Percentiles rank a stretch among this genome's conserved stretches.
phyloP scores from a whole-genome alignment of 441 rosid genomes.

The Gossypium lobatum region DNA sequence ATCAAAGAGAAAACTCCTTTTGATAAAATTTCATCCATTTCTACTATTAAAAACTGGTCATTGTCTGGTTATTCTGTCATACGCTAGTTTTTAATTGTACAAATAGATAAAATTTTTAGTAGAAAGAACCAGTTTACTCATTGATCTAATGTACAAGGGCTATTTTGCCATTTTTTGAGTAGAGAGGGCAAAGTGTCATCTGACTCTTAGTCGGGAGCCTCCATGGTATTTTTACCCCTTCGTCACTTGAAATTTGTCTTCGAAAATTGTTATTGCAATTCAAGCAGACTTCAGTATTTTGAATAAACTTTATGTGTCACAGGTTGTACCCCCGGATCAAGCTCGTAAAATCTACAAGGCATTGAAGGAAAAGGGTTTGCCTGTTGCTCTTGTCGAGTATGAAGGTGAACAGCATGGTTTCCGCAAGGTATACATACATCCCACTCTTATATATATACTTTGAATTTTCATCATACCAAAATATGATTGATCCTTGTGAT shows the following conservation, averaged over 20 bases:
- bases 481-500: not conserved
- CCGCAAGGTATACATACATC: slow-evolving; percentile 53
- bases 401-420: slow-evolving; percentile 93
- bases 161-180: no score
- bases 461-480: not conserved
- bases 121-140: no score
- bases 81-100: no score
- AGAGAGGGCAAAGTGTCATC: no score
- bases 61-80: no score
- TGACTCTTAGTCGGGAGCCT: no score
- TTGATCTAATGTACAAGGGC: no score
- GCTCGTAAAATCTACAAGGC: slow-evolving; percentile 73
- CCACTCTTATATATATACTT: not conserved
- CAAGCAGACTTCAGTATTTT: not conserved
- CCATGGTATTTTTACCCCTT: not conserved
- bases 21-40: no score
- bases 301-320: slow-evolving; percentile 14
- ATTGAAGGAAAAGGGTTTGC: slow-evolving; percentile 71
- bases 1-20: no score
- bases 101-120: no score
- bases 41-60: no score
- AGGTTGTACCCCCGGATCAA: slow-evolving; percentile 85
- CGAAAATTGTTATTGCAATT: not conserved
- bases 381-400: slow-evolving; percentile 88
- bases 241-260: not conserved